Evolutionary conservation across 106 monocot genomes (phyloP).

Genomic region (Acorus calamus): DNA sequence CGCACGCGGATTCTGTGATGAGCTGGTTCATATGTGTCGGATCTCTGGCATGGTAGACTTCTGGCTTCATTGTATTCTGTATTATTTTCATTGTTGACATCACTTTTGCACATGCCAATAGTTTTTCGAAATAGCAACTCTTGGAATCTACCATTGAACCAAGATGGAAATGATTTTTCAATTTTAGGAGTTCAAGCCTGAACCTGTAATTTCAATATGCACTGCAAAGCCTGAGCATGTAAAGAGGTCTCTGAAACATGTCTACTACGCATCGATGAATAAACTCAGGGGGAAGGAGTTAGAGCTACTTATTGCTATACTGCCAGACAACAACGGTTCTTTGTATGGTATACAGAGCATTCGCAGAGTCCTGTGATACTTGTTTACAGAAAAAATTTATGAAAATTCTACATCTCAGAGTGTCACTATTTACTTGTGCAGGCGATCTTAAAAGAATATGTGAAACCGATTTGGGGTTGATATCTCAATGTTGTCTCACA

Average conservation of each 20-base stretch:
- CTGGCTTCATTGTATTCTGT: background rate
- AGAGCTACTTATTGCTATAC: constrained; percentile 34
- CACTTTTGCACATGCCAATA: background rate
- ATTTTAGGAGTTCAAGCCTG: constrained; percentile 29
- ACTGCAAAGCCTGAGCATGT: constrained; percentile 26
- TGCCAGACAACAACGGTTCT: constrained; percentile 39
- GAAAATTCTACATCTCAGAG: background rate
- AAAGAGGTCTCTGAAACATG: constrained; percentile 30
- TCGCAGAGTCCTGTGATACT: too few relatives aligned
- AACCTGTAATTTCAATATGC: constrained; percentile 29
- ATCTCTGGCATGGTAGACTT: constrained; percentile 37
- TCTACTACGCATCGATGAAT: constrained; percentile 22
- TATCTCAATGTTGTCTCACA: constrained; percentile 68
- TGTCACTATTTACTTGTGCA: constrained; percentile 12
- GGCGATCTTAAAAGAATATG: constrained; percentile 73
- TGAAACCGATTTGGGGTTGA: constrained; percentile 66
- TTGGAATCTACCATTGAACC: too few relatives aligned
- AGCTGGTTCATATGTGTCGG: constrained; percentile 46
- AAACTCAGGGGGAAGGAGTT: constrained; percentile 16
- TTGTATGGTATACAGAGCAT: constrained; percentile 27
- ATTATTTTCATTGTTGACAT: background rate
- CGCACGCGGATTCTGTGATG: constrained; percentile 31
- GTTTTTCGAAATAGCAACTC: background rate
- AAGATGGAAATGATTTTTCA: background rate
- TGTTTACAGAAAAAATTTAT: too few relatives aligned